Percentiles rank a stretch among this genome's conserved stretches.
phyloP scores from a whole-genome alignment of 106 monocot genomes.

The Dendrobium catenatum region DNA sequence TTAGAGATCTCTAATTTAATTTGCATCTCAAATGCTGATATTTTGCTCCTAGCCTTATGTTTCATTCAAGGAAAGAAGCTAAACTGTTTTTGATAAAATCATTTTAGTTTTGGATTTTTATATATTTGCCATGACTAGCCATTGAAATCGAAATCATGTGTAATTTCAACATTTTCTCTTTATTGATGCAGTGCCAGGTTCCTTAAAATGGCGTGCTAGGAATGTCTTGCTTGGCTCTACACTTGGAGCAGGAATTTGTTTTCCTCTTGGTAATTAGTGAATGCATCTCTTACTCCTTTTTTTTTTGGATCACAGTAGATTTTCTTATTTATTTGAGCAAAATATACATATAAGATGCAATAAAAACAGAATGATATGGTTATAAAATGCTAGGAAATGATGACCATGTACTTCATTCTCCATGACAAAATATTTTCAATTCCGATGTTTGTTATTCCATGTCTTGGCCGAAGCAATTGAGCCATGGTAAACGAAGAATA shows the following conservation, averaged over 20 bases:
- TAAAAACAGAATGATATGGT: background rate
- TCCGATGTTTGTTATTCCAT: background rate
- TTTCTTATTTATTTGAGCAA: background rate
- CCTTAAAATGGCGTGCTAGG: constrained; percentile 58
- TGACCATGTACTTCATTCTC: background rate
- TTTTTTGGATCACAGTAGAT: background rate
- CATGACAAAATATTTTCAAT: background rate
- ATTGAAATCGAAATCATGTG: background rate
- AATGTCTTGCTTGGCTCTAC: constrained; percentile 67
- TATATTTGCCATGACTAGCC: background rate
- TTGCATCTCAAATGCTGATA: too few species aligned
- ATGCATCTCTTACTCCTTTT: background rate
- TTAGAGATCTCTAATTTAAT: too few species aligned
- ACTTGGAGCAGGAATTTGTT: constrained; percentile 71
- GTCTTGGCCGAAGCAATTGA: background rate
- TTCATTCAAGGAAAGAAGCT: background rate
- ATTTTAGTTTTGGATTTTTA: background rate
- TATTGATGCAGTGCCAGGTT: constrained; percentile 54
- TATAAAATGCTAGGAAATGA: background rate
- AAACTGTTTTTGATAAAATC: background rate
- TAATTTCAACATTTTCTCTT: background rate
- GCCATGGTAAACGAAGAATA: background rate
- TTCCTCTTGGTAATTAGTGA: constrained; percentile 51
- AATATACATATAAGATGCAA: background rate
- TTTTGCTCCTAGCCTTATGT: background rate